These are phyloP conservation scores for Salix dunnii DNA, from an alignment of 345 rosid species.

Conservation along the genomic window DNA sequence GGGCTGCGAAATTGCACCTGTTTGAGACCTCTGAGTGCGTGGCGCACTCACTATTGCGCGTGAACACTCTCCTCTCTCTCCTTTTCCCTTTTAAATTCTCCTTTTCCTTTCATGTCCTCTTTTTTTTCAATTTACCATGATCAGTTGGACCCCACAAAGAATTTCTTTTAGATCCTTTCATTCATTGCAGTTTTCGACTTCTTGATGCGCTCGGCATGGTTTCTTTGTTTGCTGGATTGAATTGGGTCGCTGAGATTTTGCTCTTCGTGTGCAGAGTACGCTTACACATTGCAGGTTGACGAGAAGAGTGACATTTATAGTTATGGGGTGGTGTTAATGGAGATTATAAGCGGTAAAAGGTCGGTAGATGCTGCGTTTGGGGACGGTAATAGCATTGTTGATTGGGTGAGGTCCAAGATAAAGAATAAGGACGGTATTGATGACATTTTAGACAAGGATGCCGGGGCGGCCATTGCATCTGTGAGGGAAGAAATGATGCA, in stretches of 20 bases:
- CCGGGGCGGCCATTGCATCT: conserved; percentile 60
- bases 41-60: conserved; percentile 33
- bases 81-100: not conserved
- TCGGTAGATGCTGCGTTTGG: conserved; percentile 90
- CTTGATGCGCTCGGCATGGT: not conserved
- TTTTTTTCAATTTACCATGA: conserved; percentile 1
- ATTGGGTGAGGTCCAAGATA: conserved; percentile 81
- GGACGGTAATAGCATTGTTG: conserved; percentile 91
- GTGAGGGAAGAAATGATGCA: conserved; percentile 92
- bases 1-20: conserved; percentile 14
- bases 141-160: conserved; percentile 17
- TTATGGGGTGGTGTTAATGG: conserved; percentile 85
- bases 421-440: conserved; percentile 59
- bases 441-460: conserved; percentile 65
- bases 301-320: conserved; percentile 97
- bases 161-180: not conserved
- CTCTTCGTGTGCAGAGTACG: conserved; percentile 55
- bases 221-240: not conserved
- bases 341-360: conserved; percentile 67
- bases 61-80: not conserved
- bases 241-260: not conserved
- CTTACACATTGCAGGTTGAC: conserved; percentile 89
- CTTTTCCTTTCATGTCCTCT: conserved; percentile 4
- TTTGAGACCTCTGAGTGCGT: conserved; percentile 15
- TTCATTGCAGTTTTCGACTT: conserved; percentile 22